These are phyloP conservation scores for Brasilioporus rufonigricans DNA, from an alignment of 768 basidiomycete species.

Conservation along the genomic window DNA sequence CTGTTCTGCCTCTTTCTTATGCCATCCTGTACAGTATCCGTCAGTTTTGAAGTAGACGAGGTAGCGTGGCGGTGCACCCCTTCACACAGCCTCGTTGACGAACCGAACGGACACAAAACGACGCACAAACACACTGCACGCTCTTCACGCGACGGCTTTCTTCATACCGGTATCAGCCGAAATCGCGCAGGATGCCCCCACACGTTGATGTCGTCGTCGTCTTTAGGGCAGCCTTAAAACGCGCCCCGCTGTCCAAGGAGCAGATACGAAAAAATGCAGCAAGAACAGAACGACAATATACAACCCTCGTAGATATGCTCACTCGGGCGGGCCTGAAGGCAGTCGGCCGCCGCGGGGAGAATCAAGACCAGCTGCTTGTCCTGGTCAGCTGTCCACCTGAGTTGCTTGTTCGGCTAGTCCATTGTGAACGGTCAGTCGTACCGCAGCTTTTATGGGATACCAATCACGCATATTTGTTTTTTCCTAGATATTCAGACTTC, in stretches of 20 bases:
- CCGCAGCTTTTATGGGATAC: neutral
- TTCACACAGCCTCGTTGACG: slow-evolving; percentile 3
- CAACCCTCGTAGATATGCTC: slow-evolving; percentile 58
- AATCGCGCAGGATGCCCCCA: slow-evolving; percentile 38
- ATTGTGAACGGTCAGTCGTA: slow-evolving; percentile 65
- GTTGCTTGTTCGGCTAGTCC: slow-evolving; percentile 62
- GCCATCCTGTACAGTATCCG: no score
- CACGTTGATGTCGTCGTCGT: slow-evolving; percentile 74
- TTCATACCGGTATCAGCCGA: neutral
- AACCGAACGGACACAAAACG: neutral
- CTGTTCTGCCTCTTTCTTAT: neutral
- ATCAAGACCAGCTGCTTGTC: slow-evolving; percentile 69
- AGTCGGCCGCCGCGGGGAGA: slow-evolving; percentile 75
- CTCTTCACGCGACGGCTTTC: neutral
- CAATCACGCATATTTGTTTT: neutral
- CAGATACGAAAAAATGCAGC: slow-evolving; percentile 59
- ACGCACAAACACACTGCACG: neutral
- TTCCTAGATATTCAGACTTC: slow-evolving; percentile 67
- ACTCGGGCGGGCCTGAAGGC: slow-evolving; percentile 62
- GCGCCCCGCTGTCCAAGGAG: slow-evolving; percentile 50
- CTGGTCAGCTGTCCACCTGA: slow-evolving; percentile 69
- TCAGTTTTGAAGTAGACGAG: neutral
- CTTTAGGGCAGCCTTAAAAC: slow-evolving; percentile 51
- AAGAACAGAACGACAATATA: slow-evolving; percentile 70
- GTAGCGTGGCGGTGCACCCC: neutral